Evolutionary conservation across 2,329 filamentous ascomycete genomes (phyloP), one percentile per base, ranked within the genome.

Genomic region (Colletotrichum sp.): DNA sequence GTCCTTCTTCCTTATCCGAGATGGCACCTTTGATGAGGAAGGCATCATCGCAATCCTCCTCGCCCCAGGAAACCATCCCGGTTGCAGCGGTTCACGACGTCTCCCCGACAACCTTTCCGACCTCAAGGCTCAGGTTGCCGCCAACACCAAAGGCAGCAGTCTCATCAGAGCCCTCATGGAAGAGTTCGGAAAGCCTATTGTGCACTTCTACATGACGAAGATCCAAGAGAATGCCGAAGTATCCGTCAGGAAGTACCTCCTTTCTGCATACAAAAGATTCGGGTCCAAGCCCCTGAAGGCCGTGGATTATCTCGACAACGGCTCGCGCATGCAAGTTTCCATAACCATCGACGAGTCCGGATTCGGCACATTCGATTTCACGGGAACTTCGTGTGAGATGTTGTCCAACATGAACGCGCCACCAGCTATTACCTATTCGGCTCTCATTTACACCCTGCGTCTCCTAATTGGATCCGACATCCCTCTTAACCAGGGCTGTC

Each of bases 231-330:
- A 91, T 31, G 94, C 95, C 77, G 88, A 91, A 76, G 93, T 21
- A 21, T 33, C 29, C 11, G 57, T 61, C 16, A 61, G 57, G 1
- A 61, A 58, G 0, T 58, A 61, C n/a, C 57, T 61, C 12, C 57
- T 61, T 4, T 61, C 57, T 29, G 55, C 55, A 0, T 58, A 61
- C 9, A n/a, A 61, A 18, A 31, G 7, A 18, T 61, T 61, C 57
- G 29, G 57, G 4, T 61, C 92, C 3, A 88, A 91, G 72, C 91
- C 94, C 21, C 88, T 97, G 1, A 88, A 90, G 8, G 93, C 95
- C 0, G 87, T 92, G 2, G 95, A 98, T 79, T 94, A 92, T 84
- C 97, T 97, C 93, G 95, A 97, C 78, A 94, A 97, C 78, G 95
- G 95, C 29, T 94, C 90, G 12, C 93, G 94, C 0, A 96, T 97